Base-by-base conservation (phyloP, 164 flowering plant genomes). In the Nelumbo lutea region DNA sequence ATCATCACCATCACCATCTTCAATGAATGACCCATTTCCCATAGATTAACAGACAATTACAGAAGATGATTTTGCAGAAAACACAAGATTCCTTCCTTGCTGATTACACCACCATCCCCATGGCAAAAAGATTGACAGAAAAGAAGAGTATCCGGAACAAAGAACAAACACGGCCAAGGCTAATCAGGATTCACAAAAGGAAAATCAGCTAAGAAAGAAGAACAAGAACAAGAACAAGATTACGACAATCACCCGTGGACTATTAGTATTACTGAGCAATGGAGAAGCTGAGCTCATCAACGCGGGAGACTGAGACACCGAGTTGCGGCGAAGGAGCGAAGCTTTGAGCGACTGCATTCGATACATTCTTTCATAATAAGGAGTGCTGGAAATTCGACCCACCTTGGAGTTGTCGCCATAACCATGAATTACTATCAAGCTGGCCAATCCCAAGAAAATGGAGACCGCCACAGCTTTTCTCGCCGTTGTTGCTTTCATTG, bases 341-440 rank as follows among this genome's bases (percentile, higher is more conserved):
- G 77, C 68, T 72, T 73, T 83, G 11, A 81, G 38, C 2, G 61
- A 65, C 39, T 76, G 78, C 71, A 84, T 70, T 66, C 60, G 72
- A 40, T 70, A 45, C 41, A 85, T 62, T 50, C 76, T 77, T 10
- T 76, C 66, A 45, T 52, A 14, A 61, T 61, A 58, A 51, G n/a
- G 44, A 41, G 9, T 44, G 61, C 59, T 27, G 43, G 70, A 53
- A 44, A 55, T 8, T 6, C 39, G 64, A 9, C 61, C 73, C 65
- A 50, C 63, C 51, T 46, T 65, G 13, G 59, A 43, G 67, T 61
- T 55, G 41, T 73, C 74, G 2, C 71, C 81, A 45, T 61, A 73
- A 64, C 64, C 83, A 65, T 52, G 72, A 27, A 62, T 13, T 45
- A 59, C 55, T 59, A 72, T 10, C 52, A 75, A 62, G 53, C 75